Base-by-base conservation (phyloP, 495 filamentous ascomycete species). In the Lasiosphaeria hispida region DNA sequence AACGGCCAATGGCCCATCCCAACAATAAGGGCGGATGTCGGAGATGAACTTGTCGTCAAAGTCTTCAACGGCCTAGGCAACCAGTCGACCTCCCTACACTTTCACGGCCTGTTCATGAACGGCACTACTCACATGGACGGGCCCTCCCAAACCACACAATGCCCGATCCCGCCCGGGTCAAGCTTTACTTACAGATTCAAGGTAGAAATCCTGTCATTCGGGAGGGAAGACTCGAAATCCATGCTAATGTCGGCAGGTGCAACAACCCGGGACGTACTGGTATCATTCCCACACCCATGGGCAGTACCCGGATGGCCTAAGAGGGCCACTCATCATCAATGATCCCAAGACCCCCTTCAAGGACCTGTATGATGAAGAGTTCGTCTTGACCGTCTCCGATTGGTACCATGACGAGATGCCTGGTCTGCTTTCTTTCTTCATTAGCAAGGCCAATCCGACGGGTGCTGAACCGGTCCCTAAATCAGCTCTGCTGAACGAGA, bases 1-100 rank as follows among this genome's bases (percentile, higher is more conserved):
- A 95, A 95, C 66, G 83, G 81, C 0, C 74, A 90, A 77, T 94
- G 88, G 88, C 89, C 90, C 1, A 70, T 87, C 45, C 89, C 88
- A 5, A 70, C 75, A 13, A 86, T 93, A 51, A 79, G 84, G 48
- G 87, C 84, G 37, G 81, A 84, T 45, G 75, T 87, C 49, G 89
- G 89, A 48, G 91, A 94, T 66, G 78, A 74, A 23, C 62, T 95
- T 34, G 70, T 94, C 40, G 80, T 92, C 52, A 85, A 90, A 54
- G 78, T 88, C 62, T 72, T 84, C 62, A 95, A 95, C 69, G 77
- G 80, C 17, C 80, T 95, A 5, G 87, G 84, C 10, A 83, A 92
- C 64, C 78, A 91, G 63, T 74, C 74, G 23, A 86, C 89, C 3
- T 83, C 82, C 23, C 75, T 92, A 34, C 89, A 92, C 72, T 92